Evolutionary conservation across 2,329 filamentous ascomycete species (phyloP).

Genomic region (Diplocarpon mali): DNA sequence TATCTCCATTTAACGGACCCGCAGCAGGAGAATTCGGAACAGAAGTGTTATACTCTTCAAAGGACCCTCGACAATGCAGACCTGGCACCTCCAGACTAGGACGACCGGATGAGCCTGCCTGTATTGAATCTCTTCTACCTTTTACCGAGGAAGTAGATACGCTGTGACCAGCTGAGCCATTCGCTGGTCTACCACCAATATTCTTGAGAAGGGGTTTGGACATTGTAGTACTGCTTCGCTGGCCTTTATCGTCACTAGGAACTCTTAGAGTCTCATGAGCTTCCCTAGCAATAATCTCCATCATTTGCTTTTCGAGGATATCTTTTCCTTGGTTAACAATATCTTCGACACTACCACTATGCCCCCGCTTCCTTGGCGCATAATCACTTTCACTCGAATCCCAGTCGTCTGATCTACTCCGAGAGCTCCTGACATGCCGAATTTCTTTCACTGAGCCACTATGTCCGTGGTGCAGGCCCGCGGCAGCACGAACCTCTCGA

Average conservation of each 20-base stretch:
- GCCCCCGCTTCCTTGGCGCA: conserved; percentile 29
- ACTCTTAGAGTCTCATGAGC: conserved; percentile 25
- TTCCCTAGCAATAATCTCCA: conserved; percentile 47
- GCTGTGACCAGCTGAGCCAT: conserved; percentile 12
- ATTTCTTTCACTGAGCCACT: conserved; percentile 40
- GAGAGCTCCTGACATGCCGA: conserved; percentile 41
- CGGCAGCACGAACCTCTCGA: conserved; percentile 37
- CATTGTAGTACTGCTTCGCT: conserved; percentile 12
- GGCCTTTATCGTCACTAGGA: neutral
- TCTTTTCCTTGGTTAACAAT: conserved; percentile 36
- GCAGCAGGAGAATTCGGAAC: conserved; percentile 26
- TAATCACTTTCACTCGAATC: conserved; percentile 46
- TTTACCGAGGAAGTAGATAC: conserved; percentile 17
- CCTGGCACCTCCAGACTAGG: conserved; percentile 39
- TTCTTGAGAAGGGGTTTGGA: conserved; percentile 9
- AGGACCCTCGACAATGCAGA: conserved; percentile 28
- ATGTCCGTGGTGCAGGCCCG: conserved; percentile 45
- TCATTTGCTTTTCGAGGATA: conserved; percentile 50
- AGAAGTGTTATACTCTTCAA: conserved; percentile 35
- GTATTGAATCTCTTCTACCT: conserved; percentile 15
- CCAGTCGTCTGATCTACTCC: conserved; percentile 41
- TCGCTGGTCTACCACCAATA: conserved; percentile 1
- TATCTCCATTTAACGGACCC: conserved; percentile 18
- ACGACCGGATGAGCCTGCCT: conserved; percentile 18
- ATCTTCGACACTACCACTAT: conserved; percentile 34